phyloP scores from a whole-genome alignment of 805 yeast genomes.

The Yarrowia sp. region DNA sequence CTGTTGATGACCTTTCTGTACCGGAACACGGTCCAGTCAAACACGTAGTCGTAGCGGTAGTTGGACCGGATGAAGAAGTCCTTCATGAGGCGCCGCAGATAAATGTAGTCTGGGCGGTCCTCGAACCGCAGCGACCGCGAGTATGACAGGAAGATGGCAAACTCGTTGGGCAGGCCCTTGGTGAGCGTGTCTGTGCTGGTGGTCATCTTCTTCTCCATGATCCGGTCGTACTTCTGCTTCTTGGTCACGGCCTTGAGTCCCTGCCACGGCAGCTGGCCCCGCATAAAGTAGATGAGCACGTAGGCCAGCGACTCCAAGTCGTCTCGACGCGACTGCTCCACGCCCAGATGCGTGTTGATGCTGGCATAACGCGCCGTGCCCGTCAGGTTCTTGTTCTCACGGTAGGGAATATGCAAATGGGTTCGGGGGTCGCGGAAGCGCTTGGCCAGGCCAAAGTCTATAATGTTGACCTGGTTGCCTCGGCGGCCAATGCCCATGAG shows the following conservation, averaged over 20 bases:
- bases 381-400: constrained; percentile 94
- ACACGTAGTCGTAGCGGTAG: constrained; percentile 89
- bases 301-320: constrained; percentile 97
- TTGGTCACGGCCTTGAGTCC: constrained; percentile 96
- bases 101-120: constrained; percentile 94
- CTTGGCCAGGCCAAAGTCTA: constrained; percentile 93
- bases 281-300: constrained; percentile 90
- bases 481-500: constrained; percentile 90
- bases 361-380: constrained; percentile 98
- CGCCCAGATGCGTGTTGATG: constrained; percentile 93
- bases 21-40: constrained; percentile 95
- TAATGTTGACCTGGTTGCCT: constrained; percentile 93
- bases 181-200: constrained; percentile 86
- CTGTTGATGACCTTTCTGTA: constrained; percentile 50
- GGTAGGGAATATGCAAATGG: constrained; percentile 92
- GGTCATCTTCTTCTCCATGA: constrained; percentile 92
- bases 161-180: constrained; percentile 90
- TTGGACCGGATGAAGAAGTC: constrained; percentile 88
- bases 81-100: constrained; percentile 84
- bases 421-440: constrained; percentile 94
- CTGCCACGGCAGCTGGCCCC: constrained; percentile 98
- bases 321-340: constrained; percentile 96
- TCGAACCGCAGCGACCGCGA: constrained; percentile 91
- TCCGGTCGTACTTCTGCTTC: constrained; percentile 95
- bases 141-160: constrained; percentile 84